Evolutionary conservation across 2,329 filamentous ascomycete genomes (phyloP), one percentile per base, ranked within the genome.

Genomic region (Grosmannia penicillata): DNA sequence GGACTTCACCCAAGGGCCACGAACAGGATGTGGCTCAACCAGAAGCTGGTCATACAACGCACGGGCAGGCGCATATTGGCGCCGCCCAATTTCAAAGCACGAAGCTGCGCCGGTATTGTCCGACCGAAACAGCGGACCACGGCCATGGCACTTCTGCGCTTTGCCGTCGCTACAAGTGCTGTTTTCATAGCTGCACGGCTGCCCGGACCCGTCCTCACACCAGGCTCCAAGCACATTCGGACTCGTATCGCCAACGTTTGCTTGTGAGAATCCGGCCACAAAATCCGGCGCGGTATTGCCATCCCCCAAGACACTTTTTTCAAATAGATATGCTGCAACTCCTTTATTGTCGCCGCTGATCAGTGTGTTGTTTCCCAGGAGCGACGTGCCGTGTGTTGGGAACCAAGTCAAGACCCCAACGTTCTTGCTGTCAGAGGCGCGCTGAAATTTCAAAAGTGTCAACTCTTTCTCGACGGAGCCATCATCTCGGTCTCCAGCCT

Each of bases 261-360:
- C 74, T 56, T 94, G 86, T 1, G 84, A 91, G 59, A 94, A 95
- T 10, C 85, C 87, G 3, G 86, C 85, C 2, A 94, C 82, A 49
- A 93, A 93, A 10, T 68, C 70, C 1, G 72, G 63, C 0, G 72
- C 66, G 32, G 73, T 76, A 10, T 61, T 33, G 3, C 59, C 51
- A 22, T 69, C 62, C 6, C 61, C 61, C 29, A 61, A 58, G 40
- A 82, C 70, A 30, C 72, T 72, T 48, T 82, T 73, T 55, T 95
- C 87, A 45, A 94, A 82, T 6, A 93, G 65, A 48, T 79, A 75
- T 4, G 85, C 83, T 0, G 87, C 86, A 6, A 94, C 80, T 6
- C 87, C 87, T 60, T 95, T 94, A 64, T 95, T 95, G 56, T 95
- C 87, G 22, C 84, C 87, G 3, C 82, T 78, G 34, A 93, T 75